Evolutionary conservation across 139 green algal genomes (phyloP).

Genomic region (Chlorella sp.): DNA sequence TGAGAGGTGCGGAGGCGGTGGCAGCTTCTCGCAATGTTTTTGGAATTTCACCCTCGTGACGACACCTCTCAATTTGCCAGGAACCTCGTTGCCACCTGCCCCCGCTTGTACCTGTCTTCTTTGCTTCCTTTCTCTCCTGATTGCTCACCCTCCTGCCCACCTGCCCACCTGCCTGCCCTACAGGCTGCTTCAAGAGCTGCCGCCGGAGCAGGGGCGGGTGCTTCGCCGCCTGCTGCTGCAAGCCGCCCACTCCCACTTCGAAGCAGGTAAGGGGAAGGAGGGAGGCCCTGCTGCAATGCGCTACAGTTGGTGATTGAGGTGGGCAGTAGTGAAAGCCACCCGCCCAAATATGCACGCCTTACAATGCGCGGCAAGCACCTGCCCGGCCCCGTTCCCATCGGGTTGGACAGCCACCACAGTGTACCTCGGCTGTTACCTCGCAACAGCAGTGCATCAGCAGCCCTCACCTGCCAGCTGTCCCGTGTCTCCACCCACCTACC

Average conservation of each 20-base stretch:
- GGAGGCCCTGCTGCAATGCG: background rate
- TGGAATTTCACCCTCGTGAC: too few relatives aligned
- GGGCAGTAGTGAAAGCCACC: background rate
- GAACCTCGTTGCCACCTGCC: too few relatives aligned
- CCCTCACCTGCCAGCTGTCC: background rate
- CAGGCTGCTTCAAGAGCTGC: slow-evolving; percentile 14
- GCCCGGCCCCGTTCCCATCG: too few relatives aligned
- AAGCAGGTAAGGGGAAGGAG: background rate
- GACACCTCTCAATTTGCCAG: too few relatives aligned
- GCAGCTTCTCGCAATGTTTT: too few relatives aligned
- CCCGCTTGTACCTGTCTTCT: too few relatives aligned
- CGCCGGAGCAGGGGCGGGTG: background rate
- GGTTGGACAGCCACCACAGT: too few relatives aligned
- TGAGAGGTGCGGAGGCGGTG: background rate
- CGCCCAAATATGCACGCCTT: too few relatives aligned
- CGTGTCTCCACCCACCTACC: background rate
- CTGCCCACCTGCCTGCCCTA: background rate
- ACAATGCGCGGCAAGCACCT: too few relatives aligned
- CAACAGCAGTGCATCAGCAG: background rate
- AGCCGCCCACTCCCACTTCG: slow-evolving; percentile 1
- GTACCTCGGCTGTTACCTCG: too few relatives aligned
- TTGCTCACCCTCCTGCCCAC: too few relatives aligned
- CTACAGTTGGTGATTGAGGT: background rate
- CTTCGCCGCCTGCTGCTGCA: slow-evolving; percentile 28
- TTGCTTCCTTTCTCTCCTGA: too few relatives aligned